A percentile compares a stretch with the other conserved stretches of the same genome.
Conservation (phyloP, 2,329 filamentous ascomycete genomes). For the Chaetomiaceae sp. region DNA sequence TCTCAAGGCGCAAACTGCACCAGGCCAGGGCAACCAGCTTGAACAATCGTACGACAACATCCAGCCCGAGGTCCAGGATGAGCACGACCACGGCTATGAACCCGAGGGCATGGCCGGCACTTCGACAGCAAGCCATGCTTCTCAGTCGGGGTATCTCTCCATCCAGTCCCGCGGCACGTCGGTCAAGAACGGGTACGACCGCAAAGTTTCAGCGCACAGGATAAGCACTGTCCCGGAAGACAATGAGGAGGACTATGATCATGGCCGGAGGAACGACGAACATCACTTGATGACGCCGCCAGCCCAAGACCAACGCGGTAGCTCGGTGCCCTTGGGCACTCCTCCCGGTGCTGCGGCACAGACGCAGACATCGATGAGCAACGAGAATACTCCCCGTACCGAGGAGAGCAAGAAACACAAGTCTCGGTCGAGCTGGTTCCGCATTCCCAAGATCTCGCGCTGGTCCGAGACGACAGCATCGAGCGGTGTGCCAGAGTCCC, state of each 20-base stretch:
- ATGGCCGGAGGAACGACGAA: slow-evolving; percentile 34
- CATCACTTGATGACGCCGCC: slow-evolving; percentile 62
- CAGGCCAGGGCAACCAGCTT: slow-evolving; percentile 45
- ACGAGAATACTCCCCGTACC: slow-evolving; percentile 72
- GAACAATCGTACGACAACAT: slow-evolving; percentile 66
- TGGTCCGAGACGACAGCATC: slow-evolving; percentile 97
- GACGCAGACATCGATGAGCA: slow-evolving; percentile 53
- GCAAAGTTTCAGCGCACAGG: slow-evolving; percentile 67
- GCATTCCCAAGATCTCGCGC: slow-evolving; percentile 77
- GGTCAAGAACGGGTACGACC: slow-evolving; percentile 43
- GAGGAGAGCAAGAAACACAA: slow-evolving; percentile 86
- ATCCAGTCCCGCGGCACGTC: slow-evolving; percentile 49
- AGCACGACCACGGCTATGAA: slow-evolving; percentile 73
- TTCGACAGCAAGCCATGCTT: slow-evolving; percentile 65
- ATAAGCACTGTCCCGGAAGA: slow-evolving; percentile 87
- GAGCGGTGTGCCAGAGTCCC: slow-evolving; percentile 74
- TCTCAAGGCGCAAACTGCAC: slow-evolving; percentile 59
- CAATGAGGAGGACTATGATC: slow-evolving; percentile 68
- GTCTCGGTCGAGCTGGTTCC: slow-evolving; percentile 72
- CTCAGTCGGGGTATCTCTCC: slow-evolving; percentile 72
- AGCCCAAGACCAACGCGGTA: slow-evolving; percentile 51
- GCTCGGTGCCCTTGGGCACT: slow-evolving; percentile 51
- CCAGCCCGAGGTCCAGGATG: slow-evolving; percentile 57
- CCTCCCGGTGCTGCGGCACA: slow-evolving; percentile 50
- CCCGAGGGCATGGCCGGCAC: slow-evolving; percentile 76